Percentiles rank a stretch among this genome's conserved stretches.
These are phyloP conservation scores for Conticribra guillardii DNA, from an alignment of 108 stramenopile species.

Conservation along the genomic window DNA sequence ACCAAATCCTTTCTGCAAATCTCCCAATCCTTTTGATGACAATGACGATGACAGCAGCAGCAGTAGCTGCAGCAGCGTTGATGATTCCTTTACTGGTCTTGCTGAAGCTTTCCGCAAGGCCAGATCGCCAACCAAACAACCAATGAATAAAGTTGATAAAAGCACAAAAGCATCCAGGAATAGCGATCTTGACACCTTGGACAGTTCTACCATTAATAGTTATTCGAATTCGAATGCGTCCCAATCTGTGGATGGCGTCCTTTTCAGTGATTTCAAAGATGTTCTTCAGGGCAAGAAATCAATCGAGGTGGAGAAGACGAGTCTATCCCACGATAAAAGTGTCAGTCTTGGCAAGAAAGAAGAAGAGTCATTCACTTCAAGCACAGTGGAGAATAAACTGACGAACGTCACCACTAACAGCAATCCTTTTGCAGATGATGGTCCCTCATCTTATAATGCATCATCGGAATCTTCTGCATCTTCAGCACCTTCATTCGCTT, in stretches of 20 bases:
- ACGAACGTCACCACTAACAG: too few species aligned
- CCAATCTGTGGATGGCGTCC: neutral
- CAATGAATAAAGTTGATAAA: neutral
- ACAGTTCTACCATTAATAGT: neutral
- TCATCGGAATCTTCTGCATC: too few species aligned
- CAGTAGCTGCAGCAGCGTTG: neutral
- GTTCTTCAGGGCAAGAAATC: neutral
- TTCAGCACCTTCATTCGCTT: too few species aligned
- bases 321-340: neutral
- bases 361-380: too few species aligned
- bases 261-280: slow-evolving; percentile 6
- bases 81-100: neutral
- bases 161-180: neutral
- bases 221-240: neutral
- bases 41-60: slow-evolving; percentile 1
- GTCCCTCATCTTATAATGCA: too few species aligned
- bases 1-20: neutral
- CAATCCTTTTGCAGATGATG: too few species aligned
- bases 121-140: too few species aligned
- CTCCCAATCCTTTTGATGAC: slow-evolving; percentile 18
- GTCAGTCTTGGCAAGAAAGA: too few species aligned
- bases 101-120: slow-evolving; percentile 12
- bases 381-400: too few species aligned
- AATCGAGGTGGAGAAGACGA: neutral
- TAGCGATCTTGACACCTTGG: neutral